These are phyloP conservation scores for Phytophthora nicotianae DNA, from an alignment of 352 stramenopile species.

Conservation along the genomic window DNA sequence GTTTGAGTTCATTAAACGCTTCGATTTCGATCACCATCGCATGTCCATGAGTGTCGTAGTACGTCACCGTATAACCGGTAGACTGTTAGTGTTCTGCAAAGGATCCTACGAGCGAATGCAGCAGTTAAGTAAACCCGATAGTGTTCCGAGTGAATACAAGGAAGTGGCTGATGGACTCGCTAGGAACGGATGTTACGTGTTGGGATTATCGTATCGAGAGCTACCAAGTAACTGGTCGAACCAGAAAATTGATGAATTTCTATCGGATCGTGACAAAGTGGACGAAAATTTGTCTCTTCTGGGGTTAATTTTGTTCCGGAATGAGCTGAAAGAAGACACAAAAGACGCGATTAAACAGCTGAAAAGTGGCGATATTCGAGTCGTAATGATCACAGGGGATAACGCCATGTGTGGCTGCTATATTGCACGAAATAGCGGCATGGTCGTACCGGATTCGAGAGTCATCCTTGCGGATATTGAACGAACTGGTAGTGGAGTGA, in stretches of 20 bases:
- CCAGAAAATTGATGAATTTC: slow-evolving; percentile 43
- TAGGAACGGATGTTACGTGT: slow-evolving; percentile 77
- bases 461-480: slow-evolving; percentile 46
- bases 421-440: slow-evolving; percentile 50
- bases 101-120: slow-evolving; percentile 80
- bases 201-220: slow-evolving; percentile 57
- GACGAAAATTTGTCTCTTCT: slow-evolving; percentile 73
- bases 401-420: slow-evolving; percentile 63
- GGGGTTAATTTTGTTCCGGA: slow-evolving; percentile 85
- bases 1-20: slow-evolving; percentile 76
- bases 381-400: slow-evolving; percentile 86
- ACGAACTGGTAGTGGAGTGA: slow-evolving; percentile 10
- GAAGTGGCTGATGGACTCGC: slow-evolving; percentile 36
- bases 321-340: slow-evolving; percentile 79
- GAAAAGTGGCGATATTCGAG: slow-evolving; percentile 59
- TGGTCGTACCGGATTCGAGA: slow-evolving; percentile 34
- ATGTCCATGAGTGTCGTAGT: slow-evolving; percentile 89
- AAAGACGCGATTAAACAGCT: slow-evolving; percentile 64
- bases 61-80: slow-evolving; percentile 36
- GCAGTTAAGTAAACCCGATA: slow-evolving; percentile 44
- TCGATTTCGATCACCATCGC: slow-evolving; percentile 85
- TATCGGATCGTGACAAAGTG: slow-evolving; percentile 67
- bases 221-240: slow-evolving; percentile 38
- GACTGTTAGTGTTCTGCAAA: slow-evolving; percentile 73
- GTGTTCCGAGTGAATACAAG: slow-evolving; percentile 67